Evolutionary conservation across 202 grass and related monocot species (phyloP), one percentile per base, ranked within the genome.

Genomic region (Eragrostis tef): DNA sequence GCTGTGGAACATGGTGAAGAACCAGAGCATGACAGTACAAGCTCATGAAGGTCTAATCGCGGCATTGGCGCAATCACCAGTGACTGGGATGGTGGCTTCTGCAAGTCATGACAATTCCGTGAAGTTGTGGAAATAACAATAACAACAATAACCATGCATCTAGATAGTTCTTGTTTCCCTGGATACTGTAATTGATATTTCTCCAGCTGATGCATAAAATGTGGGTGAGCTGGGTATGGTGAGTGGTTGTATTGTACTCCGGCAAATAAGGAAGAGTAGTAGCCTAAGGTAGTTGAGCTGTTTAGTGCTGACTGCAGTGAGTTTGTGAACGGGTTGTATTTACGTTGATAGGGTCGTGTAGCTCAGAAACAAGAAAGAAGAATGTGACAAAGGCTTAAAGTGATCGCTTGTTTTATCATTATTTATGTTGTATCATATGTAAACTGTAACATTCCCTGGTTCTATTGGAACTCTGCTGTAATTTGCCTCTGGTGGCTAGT

Each of bases 61-160:
- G 0, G 78, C 90, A 14, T 24, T 99, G 74, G 91, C 97, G 4
- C 91, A 99, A 61, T 96, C 97, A 24, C 87, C 85, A 11, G 83
- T 71, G 31, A 93, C 85, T 16, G 93, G 96, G 47, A 99, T 92
- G 93, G 87, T 99, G 20, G 96, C 96, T 62, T 99, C 96, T 44
- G 93, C 90, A 5, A 99, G 93, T 86, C 96, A 99, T 17, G 96
- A 99, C 79, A 83, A 90, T 41, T 96, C 96, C 21, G 96, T 99
- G 12, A 99, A 99, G 75, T 60, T 99, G 81, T 99, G 97, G 97
- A 99, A 96, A 84, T 99, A 93, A 89, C 78, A 67, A 24, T 61
- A 82, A 62, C 74, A 79, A 66, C 15, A 58, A 29, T 8, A 31
- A 75, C 19, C 41, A 76, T 31, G 69, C 17, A 64, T 57, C 68